Evolutionary conservation across 1,139 yeast genomes (phyloP), one percentile per base, ranked within the genome.

Genomic region (Protomyces gravidus): DNA sequence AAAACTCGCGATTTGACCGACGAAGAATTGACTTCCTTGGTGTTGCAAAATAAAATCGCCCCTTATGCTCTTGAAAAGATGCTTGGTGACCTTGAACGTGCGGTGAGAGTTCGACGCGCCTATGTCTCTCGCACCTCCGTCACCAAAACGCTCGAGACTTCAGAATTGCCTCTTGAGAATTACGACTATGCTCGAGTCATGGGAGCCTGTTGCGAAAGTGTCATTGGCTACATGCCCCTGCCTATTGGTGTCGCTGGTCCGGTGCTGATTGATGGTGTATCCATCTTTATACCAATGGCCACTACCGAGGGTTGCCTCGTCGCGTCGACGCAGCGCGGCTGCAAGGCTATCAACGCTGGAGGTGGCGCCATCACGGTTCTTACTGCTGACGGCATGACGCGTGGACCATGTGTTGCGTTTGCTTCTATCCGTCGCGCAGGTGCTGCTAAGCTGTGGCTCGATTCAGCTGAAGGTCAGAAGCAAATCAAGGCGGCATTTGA

Each of bases 221-320:
- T 92, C 62, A 87, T 92, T 72, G 99, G 98, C 45, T 92, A 79
- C 71, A 82, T 90, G 83, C 99, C 98, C 33, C 73, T 92, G 51
- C 99, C 98, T 9, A 89, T 92, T 63, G 98, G 99, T 72, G 86
- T 94, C 70, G 97, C 97, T 39, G 99, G 99, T 61, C 98, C 99
- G 5, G 75, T 94, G 71, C 77, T 87, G 61, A 87, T 92, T 69
- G 98, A 92, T 72, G 92, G 89, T 50, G 83, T 80, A 67, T 82
- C 94, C 53, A 86, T 80, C 71, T 95, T 88, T 73, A 84, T 92
- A 67, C 99, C 99, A 53, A 89, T 92, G 96, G 99, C 99, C 39
- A 92, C 99, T 28, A 92, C 98, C 55, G 99, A 92, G 76, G 99
- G 99, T 60, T 92, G 97, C 76, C 79, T 92, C 63, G 97, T 92